Evolutionary conservation across 2,329 filamentous ascomycete genomes (phyloP), one percentile per base, ranked within the genome.

Genomic region (Paradendryphiella salina): DNA sequence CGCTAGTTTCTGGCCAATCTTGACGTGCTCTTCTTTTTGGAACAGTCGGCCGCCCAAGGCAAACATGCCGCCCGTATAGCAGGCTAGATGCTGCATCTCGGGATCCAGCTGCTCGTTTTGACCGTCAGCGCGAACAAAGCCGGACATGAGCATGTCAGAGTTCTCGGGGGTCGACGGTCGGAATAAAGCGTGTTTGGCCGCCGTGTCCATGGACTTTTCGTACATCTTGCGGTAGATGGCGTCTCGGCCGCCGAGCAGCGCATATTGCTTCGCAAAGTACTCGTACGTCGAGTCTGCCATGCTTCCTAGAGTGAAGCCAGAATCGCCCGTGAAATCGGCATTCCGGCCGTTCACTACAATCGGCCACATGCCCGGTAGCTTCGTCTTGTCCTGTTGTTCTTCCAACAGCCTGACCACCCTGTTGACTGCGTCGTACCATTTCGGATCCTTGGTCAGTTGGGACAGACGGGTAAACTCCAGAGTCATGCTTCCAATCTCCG

Each of bases 11-110:
- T 76, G 73, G 9, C 81, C 84, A 43, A 85, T 77, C 0, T 77
- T 72, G 53, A 85, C 72, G 58, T 86, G 82, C 13, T 72, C 71
- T 2, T 78, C 69, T n/a, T 80, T 74, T 11, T 76, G 70, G 65
- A 85, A 85, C 1, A 85, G 63, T 60, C 79, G 82, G 36, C 82
- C 79, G 21, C 82, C 83, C 0, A 86, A 68, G 0, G 79, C 83
- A 52, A 84, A 81, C 82, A 85, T 85, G 44, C 82, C 83, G 9
- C 83, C 83, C 0, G 80, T 76, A 62, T 83, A 85, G 71, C 83
- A 86, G 18, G 75, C 77, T 11, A 85, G 75, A 66, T 86, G 83
- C 43, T 82, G 78, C 20, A 79, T 77, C 57, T 84, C 77, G 10
- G 82, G 77, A 9, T 77, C 71, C 5, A 82, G 69, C 7, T 60